Conservation (phyloP, 306 rosid species). For the Canavalia ensiformis region DNA sequence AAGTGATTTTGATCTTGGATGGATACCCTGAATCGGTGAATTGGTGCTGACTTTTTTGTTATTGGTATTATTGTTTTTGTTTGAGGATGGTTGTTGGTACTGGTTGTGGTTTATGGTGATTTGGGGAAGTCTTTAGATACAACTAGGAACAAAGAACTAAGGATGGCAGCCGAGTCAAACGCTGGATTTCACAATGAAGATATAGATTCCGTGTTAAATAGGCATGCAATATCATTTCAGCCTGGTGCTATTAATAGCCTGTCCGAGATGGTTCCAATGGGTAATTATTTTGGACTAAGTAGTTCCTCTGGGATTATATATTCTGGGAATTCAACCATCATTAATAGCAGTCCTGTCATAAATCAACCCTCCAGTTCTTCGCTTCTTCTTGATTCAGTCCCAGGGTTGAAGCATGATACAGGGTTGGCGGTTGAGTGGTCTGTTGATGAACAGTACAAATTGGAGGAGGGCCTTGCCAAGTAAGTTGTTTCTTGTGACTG, state of each 20-base stretch:
- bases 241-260: conserved; percentile 75
- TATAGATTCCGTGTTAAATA: conserved; percentile 67
- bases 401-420: conserved; percentile 91
- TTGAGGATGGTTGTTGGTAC: conserved; percentile 49
- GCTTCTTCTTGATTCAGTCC: conserved; percentile 81
- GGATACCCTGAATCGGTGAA: conserved; percentile 46
- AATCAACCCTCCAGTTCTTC: conserved; percentile 74
- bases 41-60: conserved; percentile 32
- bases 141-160: conserved; percentile 10
- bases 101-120: conserved; percentile 54
- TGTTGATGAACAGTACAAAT: conserved; percentile 82
- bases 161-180: conserved; percentile 90
- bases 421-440: conserved; percentile 99
- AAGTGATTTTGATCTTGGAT: conserved; percentile 45
- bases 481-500: conserved; percentile 58
- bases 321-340: conserved; percentile 67
- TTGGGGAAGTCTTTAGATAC: conserved; percentile 43
- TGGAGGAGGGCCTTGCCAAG: conserved; percentile 88
- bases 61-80: background rate
- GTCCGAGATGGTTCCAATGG: conserved; percentile 89
- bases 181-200: conserved; percentile 72
- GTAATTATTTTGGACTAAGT: conserved; percentile 68
- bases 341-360: conserved; percentile 64
- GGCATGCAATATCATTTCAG: conserved; percentile 90
- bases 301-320: conserved; percentile 66